Evolutionary conservation across 2,329 filamentous ascomycete genomes (phyloP).

Genomic region (Teratosphaeria zuluensis): DNA sequence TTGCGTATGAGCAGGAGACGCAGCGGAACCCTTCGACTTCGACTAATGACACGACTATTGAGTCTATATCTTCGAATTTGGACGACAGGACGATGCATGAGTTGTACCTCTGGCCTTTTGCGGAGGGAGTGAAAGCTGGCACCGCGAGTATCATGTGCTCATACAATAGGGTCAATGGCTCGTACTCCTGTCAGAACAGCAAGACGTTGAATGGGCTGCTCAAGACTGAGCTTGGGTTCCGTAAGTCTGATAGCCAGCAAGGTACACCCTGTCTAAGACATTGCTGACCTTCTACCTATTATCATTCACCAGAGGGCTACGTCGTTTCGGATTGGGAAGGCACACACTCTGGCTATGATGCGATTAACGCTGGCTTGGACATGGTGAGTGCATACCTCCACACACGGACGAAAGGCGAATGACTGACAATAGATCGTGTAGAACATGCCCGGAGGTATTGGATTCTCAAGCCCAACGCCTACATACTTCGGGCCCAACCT

Average conservation of each 20-base stretch:
- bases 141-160: slow-evolving; percentile 25
- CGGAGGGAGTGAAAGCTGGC: slow-evolving; percentile 20
- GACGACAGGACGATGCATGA: slow-evolving; percentile 59
- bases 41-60: slow-evolving; percentile 21
- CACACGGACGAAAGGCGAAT: slow-evolving; percentile 11
- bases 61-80: slow-evolving; percentile 24
- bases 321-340: slow-evolving; percentile 57
- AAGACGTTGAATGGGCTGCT: slow-evolving; percentile 58
- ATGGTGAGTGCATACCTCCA: not conserved
- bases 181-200: slow-evolving; percentile 52
- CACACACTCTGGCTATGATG: slow-evolving; percentile 26
- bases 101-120: slow-evolving; percentile 25
- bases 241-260: slow-evolving; percentile 20
- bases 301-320: not conserved
- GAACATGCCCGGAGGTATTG: slow-evolving; percentile 46
- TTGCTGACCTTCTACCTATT: not conserved
- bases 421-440: slow-evolving; percentile 50
- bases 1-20: slow-evolving; percentile 43
- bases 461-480: slow-evolving; percentile 3
- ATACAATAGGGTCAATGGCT: slow-evolving; percentile 56
- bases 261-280: not conserved
- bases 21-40: slow-evolving; percentile 16
- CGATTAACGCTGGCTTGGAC: slow-evolving; percentile 32
- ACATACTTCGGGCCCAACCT: slow-evolving; percentile 24
- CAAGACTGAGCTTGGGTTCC: slow-evolving; percentile 64